Evolutionary conservation across 768 basidiomycete species (phyloP), one percentile per base, ranked within the genome.

Genomic region (Paxillus ammoniavirescens): DNA sequence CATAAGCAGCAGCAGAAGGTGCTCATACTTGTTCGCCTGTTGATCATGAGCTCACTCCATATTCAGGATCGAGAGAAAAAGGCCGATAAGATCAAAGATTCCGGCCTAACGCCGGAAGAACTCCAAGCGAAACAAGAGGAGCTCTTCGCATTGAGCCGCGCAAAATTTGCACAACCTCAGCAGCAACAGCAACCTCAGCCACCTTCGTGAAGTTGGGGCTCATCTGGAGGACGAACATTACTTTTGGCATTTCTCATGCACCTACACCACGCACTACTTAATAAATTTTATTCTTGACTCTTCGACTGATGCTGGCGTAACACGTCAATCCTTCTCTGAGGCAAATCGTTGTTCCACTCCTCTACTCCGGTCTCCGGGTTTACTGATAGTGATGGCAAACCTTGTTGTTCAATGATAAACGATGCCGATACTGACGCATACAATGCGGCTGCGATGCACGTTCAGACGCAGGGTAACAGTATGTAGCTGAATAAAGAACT

Each of bases 1-100:
- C 94, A 97, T 73, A 98, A 98, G 65, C 91, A 96, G 65, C 89
- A 93, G 59, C 87, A 89, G 71, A 98, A 96, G 82, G 96, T 91
- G 52, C 41, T 80, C 63, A 26, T 15, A 17, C 52, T 35, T 42
- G 37, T 51, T 35, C n/a, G 33, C 30, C 45, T 26, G 46, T 36
- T 21, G 8, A 21, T 33, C n/a, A 26, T 26, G 18, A 45, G 21
- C 53, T 65, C 18, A 59, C 45, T 4, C 49, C 52, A 21, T 23
- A 35, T 50, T 10, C 64, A 94, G 86, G 93, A 95, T 63, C 84
- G 89, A 56, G 91, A 93, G 73, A 91, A 90, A 80, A 96, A 96
- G 72, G 87, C 88, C 26, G 91, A 92, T 35, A 93, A 94, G 71
- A 82, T 89, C 61, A 88, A 92, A 59, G 82, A 87, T 60, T 91